Evolutionary conservation across 768 basidiomycete genomes (phyloP).

Genomic region (Lenzites betulinus): DNA sequence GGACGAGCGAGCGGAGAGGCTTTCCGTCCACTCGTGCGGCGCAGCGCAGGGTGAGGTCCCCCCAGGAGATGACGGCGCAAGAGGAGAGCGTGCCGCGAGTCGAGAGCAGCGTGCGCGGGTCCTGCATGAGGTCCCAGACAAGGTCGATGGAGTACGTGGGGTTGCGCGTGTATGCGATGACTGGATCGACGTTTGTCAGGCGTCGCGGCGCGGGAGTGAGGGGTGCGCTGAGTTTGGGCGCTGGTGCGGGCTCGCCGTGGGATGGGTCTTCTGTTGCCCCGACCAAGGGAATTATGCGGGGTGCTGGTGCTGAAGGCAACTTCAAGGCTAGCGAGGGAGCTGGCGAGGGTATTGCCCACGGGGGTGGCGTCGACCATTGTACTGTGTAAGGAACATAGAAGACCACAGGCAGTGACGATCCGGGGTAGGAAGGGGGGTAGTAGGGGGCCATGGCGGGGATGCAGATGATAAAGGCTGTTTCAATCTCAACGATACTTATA

Average conservation of each 20-base stretch:
- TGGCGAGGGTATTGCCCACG: no score
- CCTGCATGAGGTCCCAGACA: neutral
- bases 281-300: no score
- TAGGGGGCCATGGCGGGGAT: no score
- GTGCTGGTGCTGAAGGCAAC: no score
- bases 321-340: no score
- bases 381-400: no score
- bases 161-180: neutral
- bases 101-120: neutral
- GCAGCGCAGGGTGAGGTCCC: neutral
- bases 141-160: neutral
- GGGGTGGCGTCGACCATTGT: no score
- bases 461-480: no score
- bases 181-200: neutral
- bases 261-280: neutral
- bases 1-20: conserved; percentile 34
- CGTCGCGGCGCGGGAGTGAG: no score
- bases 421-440: no score
- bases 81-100: neutral
- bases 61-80: neutral
- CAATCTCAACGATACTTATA: no score
- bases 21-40: conserved; percentile 19
- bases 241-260: neutral
- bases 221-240: neutral
- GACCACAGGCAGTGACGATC: no score